phyloP scores from a whole-genome alignment of 805 yeast species.

The Maudiozyma saulgeensis region DNA sequence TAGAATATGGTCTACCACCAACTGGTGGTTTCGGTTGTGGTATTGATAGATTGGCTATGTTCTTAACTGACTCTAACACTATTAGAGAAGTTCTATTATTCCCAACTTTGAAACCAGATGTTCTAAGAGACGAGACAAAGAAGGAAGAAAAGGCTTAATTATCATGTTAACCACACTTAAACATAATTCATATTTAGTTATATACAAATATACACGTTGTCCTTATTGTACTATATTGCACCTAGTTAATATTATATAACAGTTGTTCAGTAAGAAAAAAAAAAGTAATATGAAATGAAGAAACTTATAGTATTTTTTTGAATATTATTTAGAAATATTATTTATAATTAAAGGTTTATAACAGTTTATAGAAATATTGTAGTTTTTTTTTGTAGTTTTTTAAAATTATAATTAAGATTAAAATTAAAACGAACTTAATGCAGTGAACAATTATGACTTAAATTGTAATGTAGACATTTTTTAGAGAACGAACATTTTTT shows the following conservation, averaged over 20 bases:
- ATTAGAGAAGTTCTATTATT: slow-evolving; percentile 94
- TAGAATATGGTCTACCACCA: slow-evolving; percentile 95
- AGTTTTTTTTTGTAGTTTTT: not conserved
- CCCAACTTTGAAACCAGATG: slow-evolving; percentile 98
- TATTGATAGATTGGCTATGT: slow-evolving; percentile 78
- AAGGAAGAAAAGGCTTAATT: slow-evolving; percentile 15
- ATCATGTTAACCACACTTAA: not conserved
- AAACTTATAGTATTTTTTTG: not conserved
- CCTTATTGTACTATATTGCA: no score
- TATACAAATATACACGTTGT: no score
- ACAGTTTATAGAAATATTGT: not conserved
- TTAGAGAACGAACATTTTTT: not conserved
- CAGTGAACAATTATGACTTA: not conserved
- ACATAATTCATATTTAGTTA: not conserved
- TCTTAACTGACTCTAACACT: slow-evolving; percentile 84
- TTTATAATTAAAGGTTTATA: not conserved
- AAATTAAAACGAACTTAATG: not conserved
- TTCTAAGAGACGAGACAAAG: slow-evolving; percentile 27
- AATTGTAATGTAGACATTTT: not conserved
- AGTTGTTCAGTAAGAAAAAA: not conserved
- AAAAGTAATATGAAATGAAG: not conserved
- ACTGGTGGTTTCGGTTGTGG: slow-evolving; percentile 99
- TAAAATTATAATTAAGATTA: not conserved
- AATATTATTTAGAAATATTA: not conserved
- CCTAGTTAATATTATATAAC: no score